Percentiles rank a stretch among this genome's conserved stretches.
These are phyloP conservation scores for Solanum pinnatisectum DNA, from an alignment of 257 asterid species.

Conservation along the genomic window DNA sequence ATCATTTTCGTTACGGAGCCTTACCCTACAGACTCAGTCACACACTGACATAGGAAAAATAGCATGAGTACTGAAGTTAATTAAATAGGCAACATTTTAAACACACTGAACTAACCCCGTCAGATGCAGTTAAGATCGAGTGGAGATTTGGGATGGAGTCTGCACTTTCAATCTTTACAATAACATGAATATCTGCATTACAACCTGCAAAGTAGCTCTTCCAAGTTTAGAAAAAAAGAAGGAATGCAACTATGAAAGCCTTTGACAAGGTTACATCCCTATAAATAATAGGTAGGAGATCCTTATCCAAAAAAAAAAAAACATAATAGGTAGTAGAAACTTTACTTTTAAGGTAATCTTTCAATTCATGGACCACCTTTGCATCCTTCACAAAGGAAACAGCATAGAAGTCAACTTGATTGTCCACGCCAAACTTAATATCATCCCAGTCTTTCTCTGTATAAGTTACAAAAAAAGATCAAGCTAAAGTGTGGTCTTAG, in stretches of 20 bases:
- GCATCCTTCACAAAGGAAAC: constrained; percentile 99
- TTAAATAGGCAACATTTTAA: not conserved
- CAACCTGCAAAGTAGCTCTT: constrained; percentile 41
- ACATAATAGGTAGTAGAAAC: not conserved
- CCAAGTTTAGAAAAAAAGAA: not conserved
- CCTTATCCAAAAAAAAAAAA: not conserved
- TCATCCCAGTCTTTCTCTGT: constrained; percentile 98
- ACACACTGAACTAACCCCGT: constrained; percentile 60
- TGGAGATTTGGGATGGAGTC: constrained; percentile 92
- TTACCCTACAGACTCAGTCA: not conserved
- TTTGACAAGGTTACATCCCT: not conserved
- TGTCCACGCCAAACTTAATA: constrained; percentile 94
- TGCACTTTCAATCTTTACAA: constrained; percentile 93
- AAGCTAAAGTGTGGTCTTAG: not conserved
- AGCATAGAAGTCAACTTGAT: constrained; percentile 92
- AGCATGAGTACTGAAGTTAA: not conserved
- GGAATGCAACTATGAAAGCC: not conserved
- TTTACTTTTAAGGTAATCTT: constrained; percentile 74
- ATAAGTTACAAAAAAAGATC: not conserved
- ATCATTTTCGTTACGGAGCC: not conserved
- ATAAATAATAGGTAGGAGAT: not conserved
- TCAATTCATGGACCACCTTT: constrained; percentile 78
- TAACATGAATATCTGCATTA: constrained; percentile 82
- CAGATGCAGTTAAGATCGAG: constrained; percentile 83
- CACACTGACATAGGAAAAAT: not conserved